Base-by-base conservation (phyloP, 768 basidiomycete species). In the Gymnopilus dilepis region DNA sequence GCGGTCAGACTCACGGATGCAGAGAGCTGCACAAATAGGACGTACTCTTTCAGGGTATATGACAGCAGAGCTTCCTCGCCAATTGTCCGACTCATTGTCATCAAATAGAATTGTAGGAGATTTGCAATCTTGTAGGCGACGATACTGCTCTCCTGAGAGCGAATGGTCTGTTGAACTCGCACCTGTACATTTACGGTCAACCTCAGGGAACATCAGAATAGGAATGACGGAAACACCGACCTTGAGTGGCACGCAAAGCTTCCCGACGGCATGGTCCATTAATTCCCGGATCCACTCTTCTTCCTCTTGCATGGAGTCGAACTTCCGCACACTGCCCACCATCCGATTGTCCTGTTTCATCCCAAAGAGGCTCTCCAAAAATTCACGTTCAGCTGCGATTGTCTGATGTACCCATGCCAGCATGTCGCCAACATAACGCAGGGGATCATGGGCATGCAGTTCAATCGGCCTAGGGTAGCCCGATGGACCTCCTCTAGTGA, bases 401-500 rank as follows among this genome's bases (percentile, higher is more conserved):
- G 91, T 86, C 64, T 99, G 97, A 74, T 99, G 97, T 0, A 98
- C 89, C 97, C 97, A 98, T 0, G 96, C 97, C 7, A 99, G 86
- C 93, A 99, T 99, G 75, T 99, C 97, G 13, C 97, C 97, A 13
- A 97, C 88, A 71, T 99, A 99, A 31, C 97, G 88, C 65, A 95
- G 84, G 0, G 97, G 97, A 72, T 99, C 97, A 68, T 99, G 97
- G 0, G 97, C 97, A 70, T 99, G 97, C 3, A 99, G 81, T 72
- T 99, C 97, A 63, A 99, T 99, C 0, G 97, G 94, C 5, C 96
- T 85, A 11, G 96, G 94, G 6, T 91, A 78, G 41, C 91, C 94
- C 40, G 87, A 90, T 1, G 88, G 92, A 1, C 92, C 92, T 6
- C 96, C 95, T 12, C 92, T 85, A 0, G 95, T 98, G 8, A 99